Evolutionary conservation across 805 yeast species (phyloP).

Genomic region (Starmera dryadoides): DNA sequence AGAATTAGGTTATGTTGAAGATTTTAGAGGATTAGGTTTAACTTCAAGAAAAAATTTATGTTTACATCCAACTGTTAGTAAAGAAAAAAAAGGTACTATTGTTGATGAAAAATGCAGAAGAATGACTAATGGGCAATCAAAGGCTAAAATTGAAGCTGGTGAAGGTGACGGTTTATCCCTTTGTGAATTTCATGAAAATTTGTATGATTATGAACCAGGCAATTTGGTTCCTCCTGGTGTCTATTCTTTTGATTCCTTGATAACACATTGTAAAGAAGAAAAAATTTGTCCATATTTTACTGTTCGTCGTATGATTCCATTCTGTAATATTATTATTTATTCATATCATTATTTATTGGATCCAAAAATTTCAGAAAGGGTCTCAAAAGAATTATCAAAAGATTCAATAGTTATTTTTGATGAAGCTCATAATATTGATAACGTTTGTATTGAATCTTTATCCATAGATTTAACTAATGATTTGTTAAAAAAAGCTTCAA

Average conservation of each 20-base stretch:
- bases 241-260: constrained; percentile 81
- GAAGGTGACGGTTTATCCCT: constrained; percentile 47
- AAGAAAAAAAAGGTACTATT: constrained; percentile 83
- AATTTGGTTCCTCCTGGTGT: constrained; percentile 89
- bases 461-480: constrained; percentile 92
- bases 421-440: constrained; percentile 98
- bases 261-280: constrained; percentile 67
- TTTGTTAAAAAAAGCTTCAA: constrained; percentile 73
- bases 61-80: constrained; percentile 78
- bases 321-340: constrained; percentile 89
- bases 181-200: constrained; percentile 88
- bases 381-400: constrained; percentile 83
- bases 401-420: constrained; percentile 94
- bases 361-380: constrained; percentile 95
- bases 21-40: constrained; percentile 88
- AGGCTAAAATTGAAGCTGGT: constrained; percentile 54
- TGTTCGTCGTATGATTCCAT: constrained; percentile 94
- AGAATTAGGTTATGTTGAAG: constrained; percentile 82
- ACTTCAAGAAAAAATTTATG: constrained; percentile 94
- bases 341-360: constrained; percentile 94
- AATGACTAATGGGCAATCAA: constrained; percentile 86
- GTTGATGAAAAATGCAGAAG: constrained; percentile 97
- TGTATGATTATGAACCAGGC: constrained; percentile 81
- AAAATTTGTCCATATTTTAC: constrained; percentile 95
- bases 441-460: constrained; percentile 94